These are phyloP conservation scores for Candida caryicola DNA, from an alignment of 805 yeast species.

Conservation along the genomic window DNA sequence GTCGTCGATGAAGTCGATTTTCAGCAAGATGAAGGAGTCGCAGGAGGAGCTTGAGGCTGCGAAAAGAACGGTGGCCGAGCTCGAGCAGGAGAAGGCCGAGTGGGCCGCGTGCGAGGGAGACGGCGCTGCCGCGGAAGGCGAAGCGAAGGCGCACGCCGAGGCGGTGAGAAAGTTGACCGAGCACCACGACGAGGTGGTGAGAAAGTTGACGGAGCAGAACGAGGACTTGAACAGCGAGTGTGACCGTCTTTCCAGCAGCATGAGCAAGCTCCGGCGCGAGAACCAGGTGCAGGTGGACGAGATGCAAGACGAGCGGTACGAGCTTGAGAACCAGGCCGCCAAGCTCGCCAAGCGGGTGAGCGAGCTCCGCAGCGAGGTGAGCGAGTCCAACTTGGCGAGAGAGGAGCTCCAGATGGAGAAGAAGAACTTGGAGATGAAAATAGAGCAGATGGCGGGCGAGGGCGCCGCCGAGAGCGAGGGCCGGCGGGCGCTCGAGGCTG, in stretches of 20 bases:
- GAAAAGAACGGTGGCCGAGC: slow-evolving; percentile 36
- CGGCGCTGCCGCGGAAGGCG: slow-evolving; percentile 8
- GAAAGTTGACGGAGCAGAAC: slow-evolving; percentile 20
- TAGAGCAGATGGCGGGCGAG: slow-evolving; percentile 47
- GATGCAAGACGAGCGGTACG: slow-evolving; percentile 38
- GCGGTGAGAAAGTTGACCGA: slow-evolving; percentile 5
- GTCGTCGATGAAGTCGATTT: slow-evolving; percentile 71
- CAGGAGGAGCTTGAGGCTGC: slow-evolving; percentile 58
- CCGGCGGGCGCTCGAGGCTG: slow-evolving; percentile 12
- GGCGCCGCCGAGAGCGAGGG: slow-evolving; percentile 24
- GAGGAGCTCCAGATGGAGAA: slow-evolving; percentile 37
- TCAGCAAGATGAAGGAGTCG: slow-evolving; percentile 68
- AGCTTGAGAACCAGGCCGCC: slow-evolving; percentile 37
- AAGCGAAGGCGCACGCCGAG: neutral
- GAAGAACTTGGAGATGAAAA: slow-evolving; percentile 40
- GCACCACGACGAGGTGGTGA: neutral
- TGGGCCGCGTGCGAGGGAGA: slow-evolving; percentile 1
- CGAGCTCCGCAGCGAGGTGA: slow-evolving; percentile 39
- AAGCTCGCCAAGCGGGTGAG: slow-evolving; percentile 38
- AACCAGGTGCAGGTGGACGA: slow-evolving; percentile 32
- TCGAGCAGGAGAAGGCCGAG: slow-evolving; percentile 25
- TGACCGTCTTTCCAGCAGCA: slow-evolving; percentile 44
- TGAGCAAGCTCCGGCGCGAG: slow-evolving; percentile 38
- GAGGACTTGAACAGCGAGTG: slow-evolving; percentile 52
- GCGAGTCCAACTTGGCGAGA: slow-evolving; percentile 38